Evolutionary conservation across 768 basidiomycete species (phyloP).

Genomic region (Pleurotus sapidus): DNA sequence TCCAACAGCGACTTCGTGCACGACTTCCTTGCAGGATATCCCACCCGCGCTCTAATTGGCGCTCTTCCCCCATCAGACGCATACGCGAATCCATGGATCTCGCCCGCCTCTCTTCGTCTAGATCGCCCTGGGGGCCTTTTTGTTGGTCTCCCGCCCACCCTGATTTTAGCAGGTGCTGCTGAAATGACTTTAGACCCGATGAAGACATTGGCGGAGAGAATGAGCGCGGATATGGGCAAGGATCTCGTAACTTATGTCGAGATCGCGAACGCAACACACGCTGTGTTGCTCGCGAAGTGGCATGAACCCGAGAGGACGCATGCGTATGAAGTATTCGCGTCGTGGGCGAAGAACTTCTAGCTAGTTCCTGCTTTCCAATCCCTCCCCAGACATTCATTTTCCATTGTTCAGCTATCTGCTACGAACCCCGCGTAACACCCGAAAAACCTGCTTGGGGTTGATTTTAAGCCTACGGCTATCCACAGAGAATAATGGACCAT

Average conservation of each 20-base stretch:
- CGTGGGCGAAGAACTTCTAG: not conserved
- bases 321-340: constrained; percentile 1
- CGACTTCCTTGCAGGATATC: constrained; percentile 13
- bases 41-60: constrained; percentile 21
- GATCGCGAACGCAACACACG: constrained; percentile 17
- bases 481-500: too few species aligned
- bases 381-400: too few species aligned
- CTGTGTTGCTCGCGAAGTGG: constrained; percentile 14
- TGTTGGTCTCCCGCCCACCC: constrained; percentile 26
- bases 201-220: constrained; percentile 21
- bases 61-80: constrained; percentile 23
- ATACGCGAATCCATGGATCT: constrained; percentile 27
- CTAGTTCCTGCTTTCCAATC: too few species aligned
- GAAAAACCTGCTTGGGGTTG: too few species aligned
- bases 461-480: too few species aligned
- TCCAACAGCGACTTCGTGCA: constrained; percentile 20
- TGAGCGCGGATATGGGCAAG: constrained; percentile 26
- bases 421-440: too few species aligned
- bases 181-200: constrained; percentile 30
- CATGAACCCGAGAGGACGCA: constrained; percentile 25
- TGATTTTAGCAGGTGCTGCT: constrained; percentile 28
- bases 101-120: constrained; percentile 26
- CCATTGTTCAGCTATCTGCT: too few species aligned
- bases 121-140: constrained; percentile 20
- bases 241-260: constrained; percentile 12